A percentile compares a stretch with the other conserved stretches of the same genome.
These are phyloP conservation scores for Cercis canadensis DNA, from an alignment of 306 rosid species.

Conservation along the genomic window DNA sequence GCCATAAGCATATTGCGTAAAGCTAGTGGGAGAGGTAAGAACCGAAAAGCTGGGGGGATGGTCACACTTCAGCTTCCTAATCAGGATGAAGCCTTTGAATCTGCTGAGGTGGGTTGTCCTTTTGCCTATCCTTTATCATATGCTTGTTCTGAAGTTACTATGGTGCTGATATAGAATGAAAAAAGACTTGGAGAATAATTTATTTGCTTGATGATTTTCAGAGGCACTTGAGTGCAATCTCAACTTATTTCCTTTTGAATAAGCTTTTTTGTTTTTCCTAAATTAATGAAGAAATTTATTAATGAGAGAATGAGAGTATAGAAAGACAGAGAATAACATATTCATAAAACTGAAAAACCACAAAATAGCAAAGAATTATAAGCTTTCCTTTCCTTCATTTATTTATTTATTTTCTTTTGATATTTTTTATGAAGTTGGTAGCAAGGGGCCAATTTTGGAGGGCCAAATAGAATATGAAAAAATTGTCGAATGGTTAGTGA, in stretches of 20 bases:
- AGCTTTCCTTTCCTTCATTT: no score
- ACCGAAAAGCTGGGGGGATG: slow-evolving; percentile 89
- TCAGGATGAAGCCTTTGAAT: slow-evolving; percentile 64
- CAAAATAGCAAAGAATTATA: no score
- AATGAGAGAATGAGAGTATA: no score
- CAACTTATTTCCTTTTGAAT: background rate
- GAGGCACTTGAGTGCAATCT: background rate
- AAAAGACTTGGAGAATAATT: background rate
- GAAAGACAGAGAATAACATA: no score
- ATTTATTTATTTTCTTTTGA: background rate
- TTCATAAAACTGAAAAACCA: no score
- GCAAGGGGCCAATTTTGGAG: background rate
- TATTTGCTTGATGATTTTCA: slow-evolving; percentile 1
- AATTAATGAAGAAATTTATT: no score
- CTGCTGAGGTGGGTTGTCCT: slow-evolving; percentile 74
- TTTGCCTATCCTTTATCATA: slow-evolving; percentile 7
- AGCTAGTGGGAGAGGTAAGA: slow-evolving; percentile 96
- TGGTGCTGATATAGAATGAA: background rate
- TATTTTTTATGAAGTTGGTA: background rate
- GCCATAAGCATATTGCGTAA: slow-evolving; percentile 77
- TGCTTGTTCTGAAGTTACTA: slow-evolving; percentile 6
- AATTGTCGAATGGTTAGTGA: background rate
- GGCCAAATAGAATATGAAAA: background rate
- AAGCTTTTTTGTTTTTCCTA: no score
- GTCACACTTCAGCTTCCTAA: slow-evolving; percentile 88